Evolutionary conservation across 176 grass and related monocot species (phyloP).

Genomic region (Aegilops sharonensis): DNA sequence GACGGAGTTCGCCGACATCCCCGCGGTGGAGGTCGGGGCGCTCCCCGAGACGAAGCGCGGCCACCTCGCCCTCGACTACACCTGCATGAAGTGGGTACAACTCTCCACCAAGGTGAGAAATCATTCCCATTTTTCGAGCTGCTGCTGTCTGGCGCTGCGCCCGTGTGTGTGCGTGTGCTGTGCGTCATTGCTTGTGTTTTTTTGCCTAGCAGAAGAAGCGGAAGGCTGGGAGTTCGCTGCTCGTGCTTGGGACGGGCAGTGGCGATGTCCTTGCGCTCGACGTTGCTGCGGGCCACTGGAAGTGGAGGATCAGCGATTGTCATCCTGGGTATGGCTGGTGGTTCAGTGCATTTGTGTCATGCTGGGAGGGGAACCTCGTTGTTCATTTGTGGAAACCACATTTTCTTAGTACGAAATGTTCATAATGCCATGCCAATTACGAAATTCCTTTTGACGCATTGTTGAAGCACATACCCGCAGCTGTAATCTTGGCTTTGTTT

Average conservation of each 20-base stretch:
- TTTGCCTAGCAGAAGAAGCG: conserved; percentile 52
- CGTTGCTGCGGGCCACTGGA: conserved; percentile 62
- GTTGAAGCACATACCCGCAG: background rate
- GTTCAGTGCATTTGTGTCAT: background rate
- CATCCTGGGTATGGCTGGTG: conserved; percentile 58
- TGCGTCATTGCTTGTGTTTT: conserved; percentile 27
- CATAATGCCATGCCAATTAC: background rate
- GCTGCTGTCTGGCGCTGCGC: background rate
- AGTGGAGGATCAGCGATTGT: conserved; percentile 67
- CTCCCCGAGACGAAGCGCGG: conserved; percentile 54
- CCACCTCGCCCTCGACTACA: conserved; percentile 97
- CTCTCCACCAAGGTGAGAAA: conserved; percentile 63
- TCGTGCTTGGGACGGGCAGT: conserved; percentile 72
- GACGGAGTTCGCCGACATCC: conserved; percentile 74
- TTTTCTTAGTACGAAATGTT: background rate
- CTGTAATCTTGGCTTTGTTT: conserved; percentile 29
- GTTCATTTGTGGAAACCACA: conserved; percentile 12
- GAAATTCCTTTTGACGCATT: background rate
- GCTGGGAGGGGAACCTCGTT: background rate
- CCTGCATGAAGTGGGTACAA: conserved; percentile 97
- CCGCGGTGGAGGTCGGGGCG: conserved; percentile 44
- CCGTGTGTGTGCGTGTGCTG: background rate
- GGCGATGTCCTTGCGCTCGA: conserved; percentile 74
- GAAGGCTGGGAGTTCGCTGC: conserved; percentile 56
- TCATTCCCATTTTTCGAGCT: background rate